Evolutionary conservation across 1,284 basidiomycete genomes (phyloP).

Genomic region (Cystobasidiaceae sp.): DNA sequence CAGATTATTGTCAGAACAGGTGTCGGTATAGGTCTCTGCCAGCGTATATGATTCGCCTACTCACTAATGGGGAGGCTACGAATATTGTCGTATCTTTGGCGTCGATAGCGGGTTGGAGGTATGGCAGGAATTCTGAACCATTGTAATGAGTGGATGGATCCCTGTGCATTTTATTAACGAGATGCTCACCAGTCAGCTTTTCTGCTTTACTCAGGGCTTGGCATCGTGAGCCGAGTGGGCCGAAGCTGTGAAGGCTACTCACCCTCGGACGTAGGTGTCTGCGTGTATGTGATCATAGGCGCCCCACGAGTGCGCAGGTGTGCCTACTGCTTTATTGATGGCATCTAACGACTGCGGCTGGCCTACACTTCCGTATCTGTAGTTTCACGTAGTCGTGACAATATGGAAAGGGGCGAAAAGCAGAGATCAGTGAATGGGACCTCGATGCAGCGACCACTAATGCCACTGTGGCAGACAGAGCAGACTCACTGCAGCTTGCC

Average conservation of each 20-base stretch:
- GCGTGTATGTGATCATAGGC: not conserved
- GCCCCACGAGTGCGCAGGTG: not conserved
- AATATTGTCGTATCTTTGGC: not conserved
- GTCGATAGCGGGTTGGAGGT: not conserved
- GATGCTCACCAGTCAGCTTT: too few species aligned
- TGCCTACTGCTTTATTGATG: not conserved
- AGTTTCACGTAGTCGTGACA: too few species aligned
- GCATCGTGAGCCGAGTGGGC: not conserved
- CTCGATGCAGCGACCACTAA: too few species aligned
- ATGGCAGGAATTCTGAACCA: slow-evolving; percentile 2
- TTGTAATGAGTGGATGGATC: slow-evolving; percentile 5
- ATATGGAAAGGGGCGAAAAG: too few species aligned
- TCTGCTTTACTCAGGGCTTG: too few species aligned
- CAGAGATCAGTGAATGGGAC: too few species aligned
- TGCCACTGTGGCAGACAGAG: too few species aligned
- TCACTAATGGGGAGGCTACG: not conserved
- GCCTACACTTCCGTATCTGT: not conserved
- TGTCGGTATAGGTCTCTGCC: not conserved
- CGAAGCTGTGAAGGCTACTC: not conserved
- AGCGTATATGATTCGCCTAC: not conserved
- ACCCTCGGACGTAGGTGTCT: not conserved
- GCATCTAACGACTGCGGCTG: not conserved
- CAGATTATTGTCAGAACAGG: not conserved
- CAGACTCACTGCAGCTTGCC: not conserved
- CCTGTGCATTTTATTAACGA: not conserved